phyloP scores from a whole-genome alignment of 106 monocot species.

The Dendrobium catenatum region DNA sequence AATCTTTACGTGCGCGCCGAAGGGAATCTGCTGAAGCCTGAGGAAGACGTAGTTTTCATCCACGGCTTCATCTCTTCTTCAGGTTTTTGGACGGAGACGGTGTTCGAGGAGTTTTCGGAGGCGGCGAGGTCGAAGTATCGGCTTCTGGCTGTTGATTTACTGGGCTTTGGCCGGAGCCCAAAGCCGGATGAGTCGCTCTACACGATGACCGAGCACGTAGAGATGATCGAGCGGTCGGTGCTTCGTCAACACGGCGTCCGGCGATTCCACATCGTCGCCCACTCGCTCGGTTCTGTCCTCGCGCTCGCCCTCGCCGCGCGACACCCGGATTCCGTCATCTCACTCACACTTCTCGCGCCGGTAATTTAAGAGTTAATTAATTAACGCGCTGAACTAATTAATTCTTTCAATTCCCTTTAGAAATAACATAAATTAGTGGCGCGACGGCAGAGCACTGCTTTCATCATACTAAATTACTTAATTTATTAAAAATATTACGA shows the following conservation, averaged over 20 bases:
- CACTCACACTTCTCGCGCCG: slow-evolving; percentile 75
- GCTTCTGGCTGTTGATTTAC: slow-evolving; percentile 66
- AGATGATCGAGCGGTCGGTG: slow-evolving; percentile 82
- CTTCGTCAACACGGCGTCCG: slow-evolving; percentile 35
- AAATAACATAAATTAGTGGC: too few relatives aligned
- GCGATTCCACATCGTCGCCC: slow-evolving; percentile 81
- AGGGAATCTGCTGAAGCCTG: neutral
- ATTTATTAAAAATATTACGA: too few relatives aligned
- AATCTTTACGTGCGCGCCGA: neutral
- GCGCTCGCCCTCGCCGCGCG: slow-evolving; percentile 77
- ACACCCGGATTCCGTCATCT: slow-evolving; percentile 57
- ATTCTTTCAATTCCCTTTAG: too few relatives aligned
- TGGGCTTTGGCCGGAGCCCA: slow-evolving; percentile 85
- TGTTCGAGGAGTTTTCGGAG: slow-evolving; percentile 58
- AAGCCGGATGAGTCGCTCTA: slow-evolving; percentile 82
- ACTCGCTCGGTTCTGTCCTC: slow-evolving; percentile 79
- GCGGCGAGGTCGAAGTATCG: slow-evolving; percentile 43
- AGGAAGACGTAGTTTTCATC: slow-evolving; percentile 75
- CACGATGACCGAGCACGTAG: slow-evolving; percentile 74
- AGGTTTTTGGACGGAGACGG: slow-evolving; percentile 85
- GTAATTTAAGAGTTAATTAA: slow-evolving; percentile 17
- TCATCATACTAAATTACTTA: too few relatives aligned
- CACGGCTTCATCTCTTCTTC: slow-evolving; percentile 95
- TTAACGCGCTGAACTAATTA: too few relatives aligned
- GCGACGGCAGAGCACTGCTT: too few relatives aligned